Evolutionary conservation across 2,329 filamentous ascomycete species (phyloP).

Genomic region (Fusarium temperatum): DNA sequence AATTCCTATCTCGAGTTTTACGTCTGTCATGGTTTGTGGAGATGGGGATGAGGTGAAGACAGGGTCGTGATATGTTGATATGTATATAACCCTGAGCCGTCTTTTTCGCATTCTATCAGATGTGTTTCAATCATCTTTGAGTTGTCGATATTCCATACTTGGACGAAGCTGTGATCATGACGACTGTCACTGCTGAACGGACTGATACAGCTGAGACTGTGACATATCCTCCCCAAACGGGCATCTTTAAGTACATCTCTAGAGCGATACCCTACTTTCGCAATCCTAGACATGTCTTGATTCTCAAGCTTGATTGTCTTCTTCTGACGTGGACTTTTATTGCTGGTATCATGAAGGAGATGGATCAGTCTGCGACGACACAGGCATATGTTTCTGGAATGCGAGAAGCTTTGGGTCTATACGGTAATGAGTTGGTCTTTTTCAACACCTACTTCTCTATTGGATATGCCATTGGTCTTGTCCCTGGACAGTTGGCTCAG

Average conservation of each 20-base stretch:
- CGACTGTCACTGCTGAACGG: background rate
- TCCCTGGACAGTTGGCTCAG: constrained; percentile 51
- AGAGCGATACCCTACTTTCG: constrained; percentile 39
- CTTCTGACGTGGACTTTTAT: constrained; percentile 50
- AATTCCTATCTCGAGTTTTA: constrained; percentile 21
- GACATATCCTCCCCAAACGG: constrained; percentile 17
- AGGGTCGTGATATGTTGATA: background rate
- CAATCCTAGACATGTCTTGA: constrained; percentile 45
- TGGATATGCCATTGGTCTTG: constrained; percentile 64
- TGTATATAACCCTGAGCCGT: constrained; percentile 28
- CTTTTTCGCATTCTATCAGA: background rate
- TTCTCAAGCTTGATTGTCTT: constrained; percentile 49
- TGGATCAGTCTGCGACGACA: constrained; percentile 50
- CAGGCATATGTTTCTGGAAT: constrained; percentile 52
- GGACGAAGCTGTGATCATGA: constrained; percentile 1
- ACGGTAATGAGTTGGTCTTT: constrained; percentile 65
- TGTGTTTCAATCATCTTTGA: background rate
- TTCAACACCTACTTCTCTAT: constrained; percentile 63
- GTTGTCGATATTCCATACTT: background rate
- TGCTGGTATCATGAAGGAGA: constrained; percentile 49
- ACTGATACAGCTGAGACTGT: background rate
- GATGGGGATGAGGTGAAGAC: background rate
- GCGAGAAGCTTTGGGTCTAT: constrained; percentile 46
- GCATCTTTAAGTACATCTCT: constrained; percentile 32
- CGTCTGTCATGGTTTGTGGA: background rate